Evolutionary conservation across 2,329 filamentous ascomycete species (phyloP), one percentile per base, ranked within the genome.

Genomic region (Dissoconium aciculare): DNA sequence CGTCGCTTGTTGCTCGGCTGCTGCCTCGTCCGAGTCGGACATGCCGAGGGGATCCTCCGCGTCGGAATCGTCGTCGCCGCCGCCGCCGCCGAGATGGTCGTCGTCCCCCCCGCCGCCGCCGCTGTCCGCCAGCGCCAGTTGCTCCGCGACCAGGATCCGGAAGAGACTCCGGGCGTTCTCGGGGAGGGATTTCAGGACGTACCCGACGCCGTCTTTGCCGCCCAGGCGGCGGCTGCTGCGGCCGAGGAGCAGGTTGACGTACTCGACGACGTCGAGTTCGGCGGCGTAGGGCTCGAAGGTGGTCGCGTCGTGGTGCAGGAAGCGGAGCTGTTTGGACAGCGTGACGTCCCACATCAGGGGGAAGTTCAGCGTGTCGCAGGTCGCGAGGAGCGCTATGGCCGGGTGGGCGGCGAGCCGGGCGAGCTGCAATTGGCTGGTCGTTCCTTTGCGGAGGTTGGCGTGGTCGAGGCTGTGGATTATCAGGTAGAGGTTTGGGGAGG

Each of bases 111-210:
- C 67, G 36, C 74, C 71, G 11, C 62, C 62, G 11, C 57, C 59
- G 2, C 52, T 45, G 14, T 50, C 58, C 0, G 56, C 60, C 5
- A 74, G 66, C 11, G 77, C 71, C 24, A 98, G 62, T 28, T 93
- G 74, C 57, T 95, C 87, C 10, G 74, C 75, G 2, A 95, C 73
- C 11, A 98, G 63, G 28, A 98, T 66, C 17, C 78, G 69, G 56
- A 93, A 98, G 15, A 98, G 57, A 36, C 74, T 83, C 53, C 81
- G 75, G 1, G 89, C 89, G 49, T 95, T 95, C 56, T 92, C 84
- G 0, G 89, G 85, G 38, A 98, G 59, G 54, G 78, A 87, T 47
- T 80, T 81, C 32, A 98, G 63, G 33, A 98, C 89, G 50, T 89
- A 95, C 4, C 74, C 76, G 1, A 94, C 81, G 39, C 89, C 89